Percentiles rank a stretch among this genome's conserved stretches.
These are phyloP conservation scores for Trichoderma asperelloides DNA, from an alignment of 495 filamentous ascomycete species.

Conservation along the genomic window DNA sequence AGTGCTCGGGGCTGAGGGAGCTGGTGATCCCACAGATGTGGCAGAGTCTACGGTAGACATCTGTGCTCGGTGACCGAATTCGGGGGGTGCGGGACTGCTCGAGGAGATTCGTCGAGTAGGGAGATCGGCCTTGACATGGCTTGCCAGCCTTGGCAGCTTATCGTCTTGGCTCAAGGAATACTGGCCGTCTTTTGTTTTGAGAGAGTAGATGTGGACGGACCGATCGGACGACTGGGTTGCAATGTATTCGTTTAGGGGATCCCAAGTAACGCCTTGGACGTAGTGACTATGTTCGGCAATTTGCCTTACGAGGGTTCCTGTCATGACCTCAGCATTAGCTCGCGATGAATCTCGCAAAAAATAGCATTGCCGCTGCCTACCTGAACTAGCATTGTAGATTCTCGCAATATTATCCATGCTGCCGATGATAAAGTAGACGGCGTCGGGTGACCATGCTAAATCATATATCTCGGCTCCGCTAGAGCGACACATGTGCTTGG, in stretches of 20 bases:
- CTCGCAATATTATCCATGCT: slow-evolving; percentile 98
- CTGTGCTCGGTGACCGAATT: slow-evolving; percentile 51
- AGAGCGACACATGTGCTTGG: slow-evolving; percentile 95
- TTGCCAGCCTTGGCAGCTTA: slow-evolving; percentile 38
- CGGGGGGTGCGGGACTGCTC: slow-evolving; percentile 85
- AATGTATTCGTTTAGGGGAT: slow-evolving; percentile 95
- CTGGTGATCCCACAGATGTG: slow-evolving; percentile 66
- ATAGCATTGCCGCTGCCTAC: slow-evolving; percentile 37
- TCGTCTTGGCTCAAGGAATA: slow-evolving; percentile 59
- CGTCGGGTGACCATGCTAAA: slow-evolving; percentile 95
- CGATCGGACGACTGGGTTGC: slow-evolving; percentile 97
- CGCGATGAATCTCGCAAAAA: neutral
- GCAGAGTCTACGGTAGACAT: slow-evolving; percentile 43
- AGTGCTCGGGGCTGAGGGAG: slow-evolving; percentile 88
- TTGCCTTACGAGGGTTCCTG: slow-evolving; percentile 84
- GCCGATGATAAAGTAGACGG: slow-evolving; percentile 90
- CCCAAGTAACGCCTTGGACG: slow-evolving; percentile 97
- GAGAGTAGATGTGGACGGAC: slow-evolving; percentile 91
- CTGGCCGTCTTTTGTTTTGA: slow-evolving; percentile 94
- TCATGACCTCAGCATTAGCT: neutral
- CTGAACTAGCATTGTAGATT: slow-evolving; percentile 92
- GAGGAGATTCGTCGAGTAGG: slow-evolving; percentile 84
- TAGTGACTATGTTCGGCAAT: slow-evolving; percentile 99
- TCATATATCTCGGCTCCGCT: slow-evolving; percentile 94
- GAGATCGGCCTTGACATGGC: slow-evolving; percentile 74